phyloP scores from a whole-genome alignment of 1,139 yeast genomes.

The Blastobotrys malaysiensis region DNA sequence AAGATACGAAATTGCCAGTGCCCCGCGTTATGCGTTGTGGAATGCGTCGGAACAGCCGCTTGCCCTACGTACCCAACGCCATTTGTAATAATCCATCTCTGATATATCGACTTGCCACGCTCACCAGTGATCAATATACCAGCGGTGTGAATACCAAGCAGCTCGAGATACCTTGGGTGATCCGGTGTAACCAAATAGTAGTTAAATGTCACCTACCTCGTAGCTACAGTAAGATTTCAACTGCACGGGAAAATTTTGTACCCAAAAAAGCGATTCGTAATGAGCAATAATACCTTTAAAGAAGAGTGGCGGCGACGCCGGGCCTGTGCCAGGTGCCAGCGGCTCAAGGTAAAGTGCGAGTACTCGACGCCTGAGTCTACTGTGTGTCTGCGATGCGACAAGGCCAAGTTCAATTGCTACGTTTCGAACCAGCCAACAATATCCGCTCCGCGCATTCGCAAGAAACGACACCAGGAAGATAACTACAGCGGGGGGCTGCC shows the following conservation, averaged over 20 bases:
- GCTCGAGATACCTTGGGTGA: too few species aligned
- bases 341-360: slow-evolving; percentile 51
- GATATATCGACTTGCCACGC: too few species aligned
- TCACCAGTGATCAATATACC: too few species aligned
- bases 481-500: neutral
- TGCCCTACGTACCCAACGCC: neutral
- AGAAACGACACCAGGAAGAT: neutral
- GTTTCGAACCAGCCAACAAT: slow-evolving; percentile 17
- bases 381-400: slow-evolving; percentile 46
- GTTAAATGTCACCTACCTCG: neutral
- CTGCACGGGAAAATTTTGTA: too few species aligned
- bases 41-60: neutral
- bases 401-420: slow-evolving; percentile 44
- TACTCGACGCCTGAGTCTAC: slow-evolving; percentile 44
- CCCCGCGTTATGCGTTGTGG: too few species aligned
- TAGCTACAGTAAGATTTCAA: neutral
- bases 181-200: too few species aligned
- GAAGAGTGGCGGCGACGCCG: slow-evolving; percentile 41
- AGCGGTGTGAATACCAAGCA: too few species aligned
- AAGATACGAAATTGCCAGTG: too few species aligned
- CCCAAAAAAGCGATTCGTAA: neutral
- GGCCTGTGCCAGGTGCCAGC: slow-evolving; percentile 55
- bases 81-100: neutral
- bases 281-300: slow-evolving; percentile 8
- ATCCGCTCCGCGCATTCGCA: neutral